Evolutionary conservation across 176 grass and related monocot species (phyloP), one percentile per base, ranked within the genome.

Genomic region (Triticum monococcum): DNA sequence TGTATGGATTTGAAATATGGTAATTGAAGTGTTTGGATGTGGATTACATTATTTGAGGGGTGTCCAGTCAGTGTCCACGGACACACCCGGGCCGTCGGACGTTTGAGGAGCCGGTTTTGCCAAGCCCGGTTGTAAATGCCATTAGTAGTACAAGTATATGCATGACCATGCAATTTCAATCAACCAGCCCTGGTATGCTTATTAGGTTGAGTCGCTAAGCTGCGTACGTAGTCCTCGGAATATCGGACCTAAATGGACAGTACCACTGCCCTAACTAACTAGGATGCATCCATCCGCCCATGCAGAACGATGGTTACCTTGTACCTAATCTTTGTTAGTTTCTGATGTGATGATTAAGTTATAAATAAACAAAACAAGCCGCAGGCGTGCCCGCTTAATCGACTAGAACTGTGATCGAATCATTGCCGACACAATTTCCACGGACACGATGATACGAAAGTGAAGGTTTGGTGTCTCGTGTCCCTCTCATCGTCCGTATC

Each of bases 221-320:
- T 60, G 7, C 10, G 20, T 79, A 12, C 16, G 20, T 2, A 20
- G 8, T n/a, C 79, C 18, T 67, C 25, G 26, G 17, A 30, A 43
- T 43, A 43, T 23, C 6, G 1, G 7, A 30, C 68, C 25, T 22
- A 5, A 72, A 40, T 48, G 4, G 3, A 57, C 57, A 2, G 31
- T 14, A 83, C 87, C 68, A 64, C 80, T 30, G 18, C 28, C 64
- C 54, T 59, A 83, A 22, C 64, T 2, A 71, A 26, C 64, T 26
- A 85, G 0, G 8, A 37, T 14, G 5, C 22, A 46, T 66, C 23
- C 33, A 22, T 18, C 75, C 18, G 23, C 31, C 23, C 33, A 28
- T 52, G 59, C 18, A 61, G 23, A 13, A 35, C 24, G 28, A 67
- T 57, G 31, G 24, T 33, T 10, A 25, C 68, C 68, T 17, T 36